Evolutionary conservation across 805 yeast genomes (phyloP).

Genomic region (Metschnikowia cubensis): DNA sequence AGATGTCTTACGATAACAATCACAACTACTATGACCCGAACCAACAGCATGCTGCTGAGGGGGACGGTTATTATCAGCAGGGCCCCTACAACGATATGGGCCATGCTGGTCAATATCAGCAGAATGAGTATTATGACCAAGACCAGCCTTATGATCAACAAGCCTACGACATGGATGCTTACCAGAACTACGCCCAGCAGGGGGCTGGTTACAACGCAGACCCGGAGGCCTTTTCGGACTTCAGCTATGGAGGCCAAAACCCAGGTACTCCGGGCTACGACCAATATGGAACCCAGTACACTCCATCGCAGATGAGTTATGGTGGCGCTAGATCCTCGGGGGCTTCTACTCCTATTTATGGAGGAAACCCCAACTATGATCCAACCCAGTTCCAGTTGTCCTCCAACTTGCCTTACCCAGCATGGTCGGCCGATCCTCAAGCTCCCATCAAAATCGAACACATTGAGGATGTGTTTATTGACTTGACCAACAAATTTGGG

Average conservation of each 20-base stretch:
- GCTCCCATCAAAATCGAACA: slow-evolving; percentile 80
- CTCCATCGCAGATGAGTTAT: slow-evolving; percentile 84
- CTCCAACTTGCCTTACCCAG: slow-evolving; percentile 94
- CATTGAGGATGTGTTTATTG: slow-evolving; percentile 82
- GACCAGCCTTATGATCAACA: slow-evolving; percentile 46
- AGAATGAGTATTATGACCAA: slow-evolving; percentile 48
- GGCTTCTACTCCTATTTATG: slow-evolving; percentile 90
- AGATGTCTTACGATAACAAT: slow-evolving; percentile 59
- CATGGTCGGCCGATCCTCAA: slow-evolving; percentile 96
- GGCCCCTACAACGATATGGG: slow-evolving; percentile 37
- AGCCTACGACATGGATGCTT: slow-evolving; percentile 47
- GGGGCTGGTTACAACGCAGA: slow-evolving; percentile 39
- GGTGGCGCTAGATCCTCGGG: slow-evolving; percentile 84
- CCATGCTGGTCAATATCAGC: slow-evolving; percentile 28
- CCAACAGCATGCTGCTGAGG: slow-evolving; percentile 25
- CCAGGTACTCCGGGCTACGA: slow-evolving; percentile 65
- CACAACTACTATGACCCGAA: slow-evolving; percentile 39
- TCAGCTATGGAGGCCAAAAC: slow-evolving; percentile 51
- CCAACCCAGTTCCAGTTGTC: slow-evolving; percentile 63
- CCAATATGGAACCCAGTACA: slow-evolving; percentile 65
- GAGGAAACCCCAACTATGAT: slow-evolving; percentile 53
- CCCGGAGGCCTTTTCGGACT: slow-evolving; percentile 65
- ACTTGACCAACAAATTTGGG: slow-evolving; percentile 78
- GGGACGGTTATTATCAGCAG: slow-evolving; percentile 34
- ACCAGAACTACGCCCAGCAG: slow-evolving; percentile 33